Percentiles rank a stretch among this genome's conserved stretches.
Conservation (phyloP, 208 protist species). For the Crithidia bombi region DNA sequence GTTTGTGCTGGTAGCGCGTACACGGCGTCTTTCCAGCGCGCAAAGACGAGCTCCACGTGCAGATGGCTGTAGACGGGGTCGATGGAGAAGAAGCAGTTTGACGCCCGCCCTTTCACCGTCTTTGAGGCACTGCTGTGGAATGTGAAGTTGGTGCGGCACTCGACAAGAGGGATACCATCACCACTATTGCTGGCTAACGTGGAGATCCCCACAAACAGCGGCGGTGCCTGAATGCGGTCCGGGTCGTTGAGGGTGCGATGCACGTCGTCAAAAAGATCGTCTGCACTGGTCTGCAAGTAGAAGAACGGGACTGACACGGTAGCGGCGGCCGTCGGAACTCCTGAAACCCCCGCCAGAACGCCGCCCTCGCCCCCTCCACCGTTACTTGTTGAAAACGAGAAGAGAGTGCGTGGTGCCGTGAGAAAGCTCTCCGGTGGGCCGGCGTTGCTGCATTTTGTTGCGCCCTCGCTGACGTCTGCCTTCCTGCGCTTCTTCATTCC, state of each 20-base stretch:
- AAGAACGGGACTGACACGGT: slow-evolving; percentile 42
- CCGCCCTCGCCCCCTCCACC: neutral
- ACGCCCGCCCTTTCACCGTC: slow-evolving; percentile 24
- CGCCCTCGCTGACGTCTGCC: neutral
- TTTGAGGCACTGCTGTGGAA: slow-evolving; percentile 24
- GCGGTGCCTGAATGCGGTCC: slow-evolving; percentile 84
- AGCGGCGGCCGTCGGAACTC: slow-evolving; percentile 19
- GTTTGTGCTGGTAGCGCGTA: slow-evolving; percentile 53
- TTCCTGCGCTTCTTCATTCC: slow-evolving; percentile 15
- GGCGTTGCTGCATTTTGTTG: too few relatives aligned
- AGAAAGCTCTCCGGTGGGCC: neutral
- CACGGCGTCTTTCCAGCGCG: slow-evolving; percentile 82
- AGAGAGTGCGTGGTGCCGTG: slow-evolving; percentile 40
- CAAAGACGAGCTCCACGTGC: slow-evolving; percentile 45
- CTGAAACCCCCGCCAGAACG: slow-evolving; percentile 9
- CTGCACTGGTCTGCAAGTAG: slow-evolving; percentile 38
- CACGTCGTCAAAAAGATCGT: slow-evolving; percentile 56
- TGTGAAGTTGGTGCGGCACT: slow-evolving; percentile 39
- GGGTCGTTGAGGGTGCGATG: slow-evolving; percentile 64
- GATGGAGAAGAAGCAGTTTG: slow-evolving; percentile 27
- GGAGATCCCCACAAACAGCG: slow-evolving; percentile 74
- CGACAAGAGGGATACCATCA: slow-evolving; percentile 1
- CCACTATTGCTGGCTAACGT: slow-evolving; percentile 1
- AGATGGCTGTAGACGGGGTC: slow-evolving; percentile 46
- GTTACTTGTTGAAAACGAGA: slow-evolving; percentile 38